Evolutionary conservation across 345 rosid species (phyloP).

Genomic region (Arabis hirsuta): DNA sequence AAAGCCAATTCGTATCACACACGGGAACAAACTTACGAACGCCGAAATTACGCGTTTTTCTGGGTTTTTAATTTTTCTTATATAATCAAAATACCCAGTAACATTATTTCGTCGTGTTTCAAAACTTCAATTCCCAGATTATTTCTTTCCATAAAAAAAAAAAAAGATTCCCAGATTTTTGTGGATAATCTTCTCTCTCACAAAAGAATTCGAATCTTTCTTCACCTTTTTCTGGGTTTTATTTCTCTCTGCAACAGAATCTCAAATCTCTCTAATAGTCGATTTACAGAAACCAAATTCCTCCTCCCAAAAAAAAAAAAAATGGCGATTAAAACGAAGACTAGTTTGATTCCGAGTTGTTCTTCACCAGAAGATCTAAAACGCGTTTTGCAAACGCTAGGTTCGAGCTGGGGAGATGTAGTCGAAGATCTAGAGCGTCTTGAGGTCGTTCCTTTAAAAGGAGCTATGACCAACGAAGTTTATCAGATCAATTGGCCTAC

Average conservation of each 20-base stretch:
- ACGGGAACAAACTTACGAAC: conserved; percentile 11
- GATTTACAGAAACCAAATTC: not conserved
- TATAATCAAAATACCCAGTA: conserved; percentile 34
- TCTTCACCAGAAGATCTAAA: conserved; percentile 59
- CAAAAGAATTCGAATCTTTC: conserved; percentile 26
- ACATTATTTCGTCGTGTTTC: conserved; percentile 30
- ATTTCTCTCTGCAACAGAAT: conserved; percentile 1
- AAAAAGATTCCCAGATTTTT: conserved; percentile 20
- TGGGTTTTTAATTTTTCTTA: not conserved
- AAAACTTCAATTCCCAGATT: conserved; percentile 14
- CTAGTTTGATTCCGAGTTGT: conserved; percentile 38
- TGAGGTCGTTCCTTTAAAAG: conserved; percentile 67
- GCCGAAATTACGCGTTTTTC: conserved; percentile 26
- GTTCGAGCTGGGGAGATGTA: conserved; percentile 64
- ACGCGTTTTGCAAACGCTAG: conserved; percentile 55
- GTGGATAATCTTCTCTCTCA: conserved; percentile 17
- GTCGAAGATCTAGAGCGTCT: conserved; percentile 56
- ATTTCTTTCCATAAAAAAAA: conserved; percentile 29
- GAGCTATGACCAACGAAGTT: conserved; percentile 90
- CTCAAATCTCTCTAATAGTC: not conserved
- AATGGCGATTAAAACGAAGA: conserved; percentile 33
- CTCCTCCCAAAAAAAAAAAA: not conserved
- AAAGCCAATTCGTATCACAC: conserved; percentile 10
- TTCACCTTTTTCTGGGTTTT: not conserved
- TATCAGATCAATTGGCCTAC: conserved; percentile 81